Evolutionary conservation across 805 yeast species (phyloP).

Genomic region (Starmerella davenportii): DNA sequence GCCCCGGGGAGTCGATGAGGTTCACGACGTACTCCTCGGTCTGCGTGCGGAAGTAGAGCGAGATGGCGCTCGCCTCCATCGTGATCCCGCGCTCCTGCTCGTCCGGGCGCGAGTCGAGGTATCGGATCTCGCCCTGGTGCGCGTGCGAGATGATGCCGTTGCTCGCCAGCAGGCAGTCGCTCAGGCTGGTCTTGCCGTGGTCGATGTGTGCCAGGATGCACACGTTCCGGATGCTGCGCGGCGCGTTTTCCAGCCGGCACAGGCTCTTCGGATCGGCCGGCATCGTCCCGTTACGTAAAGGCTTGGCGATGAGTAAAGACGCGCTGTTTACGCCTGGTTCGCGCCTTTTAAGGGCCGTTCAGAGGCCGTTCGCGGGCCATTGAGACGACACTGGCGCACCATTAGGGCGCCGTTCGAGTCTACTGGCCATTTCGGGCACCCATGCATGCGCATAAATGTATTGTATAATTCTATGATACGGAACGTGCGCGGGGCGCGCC

Average conservation of each 20-base stretch:
- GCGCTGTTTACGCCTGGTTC: neutral
- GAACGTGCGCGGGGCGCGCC: too few relatives aligned
- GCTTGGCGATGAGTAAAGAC: too few relatives aligned
- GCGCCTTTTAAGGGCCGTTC: too few relatives aligned
- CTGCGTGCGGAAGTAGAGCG: conserved; percentile 50
- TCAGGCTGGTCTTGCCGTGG: conserved; percentile 91
- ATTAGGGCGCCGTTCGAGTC: too few relatives aligned
- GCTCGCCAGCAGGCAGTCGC: conserved; percentile 81
- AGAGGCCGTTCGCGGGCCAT: too few relatives aligned
- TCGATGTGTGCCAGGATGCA: conserved; percentile 97
- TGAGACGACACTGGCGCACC: too few relatives aligned
- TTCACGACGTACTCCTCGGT: conserved; percentile 66
- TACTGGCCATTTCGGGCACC: too few relatives aligned
- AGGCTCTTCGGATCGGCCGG: conserved; percentile 44
- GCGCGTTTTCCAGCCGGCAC: conserved; percentile 46
- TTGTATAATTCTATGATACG: too few relatives aligned
- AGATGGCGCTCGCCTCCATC: conserved; percentile 92
- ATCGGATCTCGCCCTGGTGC: conserved; percentile 88
- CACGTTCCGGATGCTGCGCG: conserved; percentile 62
- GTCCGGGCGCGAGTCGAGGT: conserved; percentile 81
- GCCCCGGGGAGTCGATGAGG: conserved; percentile 97
- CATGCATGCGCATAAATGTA: too few relatives aligned
- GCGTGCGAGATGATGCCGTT: conserved; percentile 91
- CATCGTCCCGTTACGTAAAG: too few relatives aligned
- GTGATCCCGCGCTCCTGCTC: conserved; percentile 94